These are phyloP conservation scores for Irpex lacteus DNA, from an alignment of 1,284 basidiomycete species.

Conservation along the genomic window DNA sequence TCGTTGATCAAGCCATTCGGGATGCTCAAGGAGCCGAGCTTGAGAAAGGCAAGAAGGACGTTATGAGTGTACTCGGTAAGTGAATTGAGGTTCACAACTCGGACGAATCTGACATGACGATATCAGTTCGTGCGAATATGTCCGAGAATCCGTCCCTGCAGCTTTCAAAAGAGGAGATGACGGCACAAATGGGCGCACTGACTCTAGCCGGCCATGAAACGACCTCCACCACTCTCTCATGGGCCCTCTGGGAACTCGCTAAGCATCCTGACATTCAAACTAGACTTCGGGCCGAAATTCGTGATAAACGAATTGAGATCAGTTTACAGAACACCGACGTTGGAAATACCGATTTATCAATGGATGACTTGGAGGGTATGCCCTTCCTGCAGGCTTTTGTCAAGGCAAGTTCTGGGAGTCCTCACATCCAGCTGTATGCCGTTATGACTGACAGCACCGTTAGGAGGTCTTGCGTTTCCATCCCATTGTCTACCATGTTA, in stretches of 20 bases:
- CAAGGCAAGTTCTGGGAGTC: conserved; percentile 27
- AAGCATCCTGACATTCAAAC: conserved; percentile 37
- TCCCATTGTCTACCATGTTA: conserved; percentile 30
- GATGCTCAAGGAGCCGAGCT: conserved; percentile 2
- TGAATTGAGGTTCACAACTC: neutral
- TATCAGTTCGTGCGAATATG: conserved; percentile 49
- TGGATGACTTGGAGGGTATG: conserved; percentile 50
- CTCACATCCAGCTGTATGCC: neutral
- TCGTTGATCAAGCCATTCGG: conserved; percentile 4
- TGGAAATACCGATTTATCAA: conserved; percentile 28
- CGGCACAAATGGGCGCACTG: conserved; percentile 49
- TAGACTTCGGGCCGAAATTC: conserved; percentile 41
- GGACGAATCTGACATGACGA: neutral
- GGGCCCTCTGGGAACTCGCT: conserved; percentile 41
- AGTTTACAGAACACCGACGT: conserved; percentile 4
- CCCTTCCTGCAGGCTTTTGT: conserved; percentile 48
- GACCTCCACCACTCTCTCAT: conserved; percentile 39
- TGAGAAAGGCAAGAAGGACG: conserved; percentile 22
- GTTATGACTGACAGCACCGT: neutral
- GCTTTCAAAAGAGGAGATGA: conserved; percentile 44
- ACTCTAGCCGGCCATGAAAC: conserved; percentile 48
- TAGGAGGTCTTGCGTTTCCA: conserved; percentile 40
- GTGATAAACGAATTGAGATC: conserved; percentile 30
- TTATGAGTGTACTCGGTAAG: conserved; percentile 27
- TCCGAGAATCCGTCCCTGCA: conserved; percentile 41